phyloP scores from a whole-genome alignment of 345 rosid genomes.

The Acer negundo region DNA sequence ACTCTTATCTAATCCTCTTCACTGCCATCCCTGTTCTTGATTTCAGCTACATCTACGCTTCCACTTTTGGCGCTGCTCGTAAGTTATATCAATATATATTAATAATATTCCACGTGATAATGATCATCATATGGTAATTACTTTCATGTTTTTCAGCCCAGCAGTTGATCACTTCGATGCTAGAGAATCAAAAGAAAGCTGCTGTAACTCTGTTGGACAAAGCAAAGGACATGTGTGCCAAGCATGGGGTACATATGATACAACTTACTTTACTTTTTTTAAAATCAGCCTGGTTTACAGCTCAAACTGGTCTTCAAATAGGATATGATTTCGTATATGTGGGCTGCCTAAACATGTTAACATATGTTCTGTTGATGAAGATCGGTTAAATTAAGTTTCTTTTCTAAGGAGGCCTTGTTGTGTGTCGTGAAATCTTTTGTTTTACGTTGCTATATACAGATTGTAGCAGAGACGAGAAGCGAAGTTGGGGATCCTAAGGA shows the following conservation, averaged over 20 bases:
- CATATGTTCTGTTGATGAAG: no score
- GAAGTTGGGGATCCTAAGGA: conserved; percentile 53
- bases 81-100: conserved; percentile 10
- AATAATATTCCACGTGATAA: no score
- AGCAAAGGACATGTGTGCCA: conserved; percentile 52
- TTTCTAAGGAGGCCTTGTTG: no score
- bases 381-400: no score
- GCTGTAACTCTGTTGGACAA: conserved; percentile 35
- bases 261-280: not conserved
- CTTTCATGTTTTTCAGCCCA: conserved; percentile 39
- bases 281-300: no score
- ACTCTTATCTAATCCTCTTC: conserved; percentile 57
- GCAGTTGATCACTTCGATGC: conserved; percentile 47
- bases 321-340: no score
- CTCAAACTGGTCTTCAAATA: no score
- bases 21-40: conserved; percentile 47
- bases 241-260: conserved; percentile 43
- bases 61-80: conserved; percentile 60
- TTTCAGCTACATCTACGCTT: conserved; percentile 53
- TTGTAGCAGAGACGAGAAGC: conserved; percentile 48
- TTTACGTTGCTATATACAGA: conserved; percentile 33
- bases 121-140: no score
- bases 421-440: not conserved
- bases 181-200: conserved; percentile 52
- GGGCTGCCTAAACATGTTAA: no score